phyloP scores from a whole-genome alignment of 257 asterid species.

The Capsicum pubescens region DNA sequence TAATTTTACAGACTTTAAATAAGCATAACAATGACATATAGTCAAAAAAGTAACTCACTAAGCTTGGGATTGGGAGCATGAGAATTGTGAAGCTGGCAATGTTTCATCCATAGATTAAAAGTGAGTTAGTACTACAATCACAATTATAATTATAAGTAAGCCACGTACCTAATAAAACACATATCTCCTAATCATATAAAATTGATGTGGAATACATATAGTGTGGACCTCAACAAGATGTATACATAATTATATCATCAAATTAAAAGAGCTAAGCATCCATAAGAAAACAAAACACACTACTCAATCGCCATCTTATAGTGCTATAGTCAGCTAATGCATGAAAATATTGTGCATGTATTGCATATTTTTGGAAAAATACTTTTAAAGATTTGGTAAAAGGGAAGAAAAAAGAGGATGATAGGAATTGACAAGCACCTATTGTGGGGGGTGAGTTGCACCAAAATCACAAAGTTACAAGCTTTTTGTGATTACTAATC shows the following conservation, averaged over 20 bases:
- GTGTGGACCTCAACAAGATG: background rate
- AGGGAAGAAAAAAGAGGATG: background rate
- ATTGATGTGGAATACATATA: background rate
- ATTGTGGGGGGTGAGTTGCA: too few relatives aligned
- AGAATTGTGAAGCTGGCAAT: background rate
- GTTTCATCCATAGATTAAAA: background rate
- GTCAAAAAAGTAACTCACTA: background rate
- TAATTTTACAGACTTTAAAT: background rate
- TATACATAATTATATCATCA: background rate
- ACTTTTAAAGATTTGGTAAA: background rate
- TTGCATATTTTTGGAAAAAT: background rate
- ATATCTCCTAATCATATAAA: background rate
- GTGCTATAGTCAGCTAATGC: background rate
- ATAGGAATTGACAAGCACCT: too few relatives aligned
- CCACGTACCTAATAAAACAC: constrained; percentile 17
- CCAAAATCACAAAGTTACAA: too few relatives aligned
- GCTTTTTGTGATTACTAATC: too few relatives aligned
- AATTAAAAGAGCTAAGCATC: background rate
- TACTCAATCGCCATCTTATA: constrained; percentile 5
- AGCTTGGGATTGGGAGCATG: background rate
- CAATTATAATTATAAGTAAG: background rate
- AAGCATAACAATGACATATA: background rate
- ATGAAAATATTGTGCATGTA: background rate
- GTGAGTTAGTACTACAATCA: background rate
- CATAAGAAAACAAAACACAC: background rate